phyloP scores from a whole-genome alignment of 2,329 filamentous ascomycete genomes.

The Celoporthe dispersa region DNA sequence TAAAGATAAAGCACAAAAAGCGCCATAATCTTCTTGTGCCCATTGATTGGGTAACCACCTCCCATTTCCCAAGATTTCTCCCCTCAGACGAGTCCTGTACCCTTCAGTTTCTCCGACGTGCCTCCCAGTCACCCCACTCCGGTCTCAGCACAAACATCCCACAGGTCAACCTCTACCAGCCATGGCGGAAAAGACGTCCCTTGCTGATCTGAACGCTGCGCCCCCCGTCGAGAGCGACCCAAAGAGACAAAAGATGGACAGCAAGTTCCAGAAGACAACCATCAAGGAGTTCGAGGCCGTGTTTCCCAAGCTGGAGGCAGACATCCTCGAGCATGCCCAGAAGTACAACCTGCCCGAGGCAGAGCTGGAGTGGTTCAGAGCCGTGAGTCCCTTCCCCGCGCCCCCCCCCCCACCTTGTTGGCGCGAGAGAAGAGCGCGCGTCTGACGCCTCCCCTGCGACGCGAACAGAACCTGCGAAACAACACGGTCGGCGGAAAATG shows the following conservation, averaged over 20 bases:
- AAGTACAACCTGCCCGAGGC: constrained; percentile 82
- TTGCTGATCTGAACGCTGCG: constrained; percentile 11
- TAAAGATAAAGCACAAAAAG: constrained; percentile 5
- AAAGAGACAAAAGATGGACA: constrained; percentile 31
- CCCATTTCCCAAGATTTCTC: background rate
- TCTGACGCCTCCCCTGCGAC: constrained; percentile 27
- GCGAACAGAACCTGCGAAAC: constrained; percentile 72
- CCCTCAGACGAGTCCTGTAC: background rate
- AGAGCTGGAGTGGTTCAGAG: constrained; percentile 84
- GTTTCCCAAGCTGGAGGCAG: constrained; percentile 84
- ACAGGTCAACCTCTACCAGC: background rate
- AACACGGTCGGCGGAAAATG: constrained; percentile 96
- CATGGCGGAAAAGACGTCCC: constrained; percentile 18
- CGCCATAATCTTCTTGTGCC: background rate
- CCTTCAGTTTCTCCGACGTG: background rate
- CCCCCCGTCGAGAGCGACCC: constrained; percentile 13
- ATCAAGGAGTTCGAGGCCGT: constrained; percentile 87
- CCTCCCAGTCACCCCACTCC: background rate
- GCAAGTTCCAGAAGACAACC: constrained; percentile 72
- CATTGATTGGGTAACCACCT: background rate
- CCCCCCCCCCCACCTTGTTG: constrained; percentile 7
- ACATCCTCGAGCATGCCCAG: constrained; percentile 77
- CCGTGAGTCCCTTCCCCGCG: constrained; percentile 55
- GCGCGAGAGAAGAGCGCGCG: background rate
- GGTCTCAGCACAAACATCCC: background rate